Evolutionary conservation across 2,329 filamentous ascomycete genomes (phyloP).

Genomic region (Penicillium sp.): DNA sequence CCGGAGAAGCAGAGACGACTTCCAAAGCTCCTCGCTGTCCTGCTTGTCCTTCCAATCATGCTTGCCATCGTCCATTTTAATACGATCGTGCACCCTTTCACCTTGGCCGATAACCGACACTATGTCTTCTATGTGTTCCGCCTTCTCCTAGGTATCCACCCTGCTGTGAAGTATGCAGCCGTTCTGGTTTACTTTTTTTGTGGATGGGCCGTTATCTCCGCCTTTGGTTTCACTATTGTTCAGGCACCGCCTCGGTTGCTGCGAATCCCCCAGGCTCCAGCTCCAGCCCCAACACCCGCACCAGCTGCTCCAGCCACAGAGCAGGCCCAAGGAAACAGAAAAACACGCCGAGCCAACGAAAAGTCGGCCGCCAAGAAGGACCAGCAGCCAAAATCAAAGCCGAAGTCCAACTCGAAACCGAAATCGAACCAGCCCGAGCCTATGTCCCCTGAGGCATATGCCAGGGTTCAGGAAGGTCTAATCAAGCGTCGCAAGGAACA

Average conservation of each 20-base stretch:
- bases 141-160: slow-evolving; percentile 69
- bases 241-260: slow-evolving; percentile 22
- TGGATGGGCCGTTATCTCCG: slow-evolving; percentile 67
- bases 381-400: slow-evolving; percentile 14
- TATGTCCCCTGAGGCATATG: slow-evolving; percentile 29
- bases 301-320: slow-evolving; percentile 17
- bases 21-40: slow-evolving; percentile 40
- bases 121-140: slow-evolving; percentile 98
- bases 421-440: slow-evolving; percentile 15
- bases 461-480: slow-evolving; percentile 31
- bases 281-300: slow-evolving; percentile 12
- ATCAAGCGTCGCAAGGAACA: slow-evolving; percentile 31
- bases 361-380: slow-evolving; percentile 23
- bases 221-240: slow-evolving; percentile 52
- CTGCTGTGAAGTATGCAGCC: slow-evolving; percentile 64
- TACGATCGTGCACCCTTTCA: slow-evolving; percentile 94
- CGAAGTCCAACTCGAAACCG: slow-evolving; percentile 10
- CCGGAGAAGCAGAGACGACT: slow-evolving; percentile 32
- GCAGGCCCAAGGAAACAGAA: slow-evolving; percentile 21
- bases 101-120: slow-evolving; percentile 91
- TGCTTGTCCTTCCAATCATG: slow-evolving; percentile 44
- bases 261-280: slow-evolving; percentile 16
- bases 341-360: slow-evolving; percentile 24
- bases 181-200: slow-evolving; percentile 70
- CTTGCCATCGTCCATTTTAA: slow-evolving; percentile 68